phyloP scores from a whole-genome alignment of 2,329 filamentous ascomycete genomes.

The Pseudofabraea citricarpa region DNA sequence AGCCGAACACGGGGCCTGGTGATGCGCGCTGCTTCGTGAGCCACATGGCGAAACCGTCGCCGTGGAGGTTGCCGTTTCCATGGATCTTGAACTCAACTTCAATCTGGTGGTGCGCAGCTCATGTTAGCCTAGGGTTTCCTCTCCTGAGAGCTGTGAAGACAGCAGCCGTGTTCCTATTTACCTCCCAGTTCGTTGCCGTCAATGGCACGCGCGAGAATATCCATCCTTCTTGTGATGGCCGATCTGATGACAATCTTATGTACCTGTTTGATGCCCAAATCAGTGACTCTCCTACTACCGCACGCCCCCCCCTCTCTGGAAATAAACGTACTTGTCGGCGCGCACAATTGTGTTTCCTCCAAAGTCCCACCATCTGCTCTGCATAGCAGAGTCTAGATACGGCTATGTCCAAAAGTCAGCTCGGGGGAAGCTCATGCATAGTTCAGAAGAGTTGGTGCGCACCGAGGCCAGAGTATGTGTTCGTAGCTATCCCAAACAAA shows the following conservation, averaged over 20 bases:
- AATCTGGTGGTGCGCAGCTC: slow-evolving; percentile 50
- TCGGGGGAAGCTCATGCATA: background rate
- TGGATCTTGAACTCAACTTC: slow-evolving; percentile 94
- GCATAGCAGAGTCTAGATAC: slow-evolving; percentile 96
- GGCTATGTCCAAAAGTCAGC: slow-evolving; percentile 50
- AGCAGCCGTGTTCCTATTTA: slow-evolving; percentile 31
- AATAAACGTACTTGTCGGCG: slow-evolving; percentile 63
- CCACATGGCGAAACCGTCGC: slow-evolving; percentile 98
- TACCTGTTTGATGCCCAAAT: slow-evolving; percentile 70
- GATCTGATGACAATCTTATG: slow-evolving; percentile 86
- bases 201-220: slow-evolving; percentile 90
- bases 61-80: slow-evolving; percentile 83
- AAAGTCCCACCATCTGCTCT: slow-evolving; percentile 98
- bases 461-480: slow-evolving; percentile 82
- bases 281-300: no score
- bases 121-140: no score
- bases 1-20: slow-evolving; percentile 81
- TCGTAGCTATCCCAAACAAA: slow-evolving; percentile 54
- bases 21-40: slow-evolving; percentile 87
- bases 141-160: no score
- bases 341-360: slow-evolving; percentile 88
- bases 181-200: slow-evolving; percentile 97
- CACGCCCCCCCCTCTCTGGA: no score
- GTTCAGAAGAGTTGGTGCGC: slow-evolving; percentile 29
- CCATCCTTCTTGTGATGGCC: slow-evolving; percentile 87